Evolutionary conservation across 2,329 filamentous ascomycete species (phyloP), one percentile per base, ranked within the genome.

Genomic region (Alternaria gansuensis): DNA sequence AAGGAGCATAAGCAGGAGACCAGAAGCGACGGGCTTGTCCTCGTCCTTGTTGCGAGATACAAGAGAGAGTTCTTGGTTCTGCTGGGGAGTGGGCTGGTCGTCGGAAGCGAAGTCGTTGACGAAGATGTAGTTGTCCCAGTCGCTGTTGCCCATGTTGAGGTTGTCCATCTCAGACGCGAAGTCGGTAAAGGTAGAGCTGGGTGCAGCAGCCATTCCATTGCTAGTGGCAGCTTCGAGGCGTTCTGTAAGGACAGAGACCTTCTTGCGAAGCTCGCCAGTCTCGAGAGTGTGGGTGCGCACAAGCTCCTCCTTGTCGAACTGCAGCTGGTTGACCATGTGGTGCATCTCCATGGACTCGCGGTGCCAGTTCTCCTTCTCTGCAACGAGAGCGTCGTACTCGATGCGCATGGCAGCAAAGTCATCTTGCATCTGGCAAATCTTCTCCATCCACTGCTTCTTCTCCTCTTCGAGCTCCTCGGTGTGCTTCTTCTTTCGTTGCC

Each of bases 401-500:
- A 88, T 77, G 69, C 89, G 88, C 70, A 93, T 83, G 58, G 87
- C 84, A 52, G 82, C 82, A 65, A 96, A 82, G 67, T 92, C 88
- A 58, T 95, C 90, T 75, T 97, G 91, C 73, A 97, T 84, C 54
- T 89, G 85, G 67, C 82, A 86, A 75, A 97, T 91, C 75, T 91
- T 82, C 69, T 87, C 85, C 55, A 89, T 91, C 82, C 88, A 96
- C 59, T 91, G 87, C 83, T 97, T 97, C 85, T 98, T 97, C 82
- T 98, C 94, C 78, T 95, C 90, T 79, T 98, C 95, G 44, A 98
- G 87, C 70, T 95, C 89, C 81, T 98, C 95, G 33, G 95, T 98
- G 81, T 98, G 94, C 81, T 92, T 90, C 87, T 98, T 98, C 85
- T 98, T 99, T 71, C 95, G 89, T 79, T 98, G 94, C 67, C 95